Base-by-base conservation (phyloP, 2,329 filamentous ascomycete genomes). In the Diaporthe destruens region DNA sequence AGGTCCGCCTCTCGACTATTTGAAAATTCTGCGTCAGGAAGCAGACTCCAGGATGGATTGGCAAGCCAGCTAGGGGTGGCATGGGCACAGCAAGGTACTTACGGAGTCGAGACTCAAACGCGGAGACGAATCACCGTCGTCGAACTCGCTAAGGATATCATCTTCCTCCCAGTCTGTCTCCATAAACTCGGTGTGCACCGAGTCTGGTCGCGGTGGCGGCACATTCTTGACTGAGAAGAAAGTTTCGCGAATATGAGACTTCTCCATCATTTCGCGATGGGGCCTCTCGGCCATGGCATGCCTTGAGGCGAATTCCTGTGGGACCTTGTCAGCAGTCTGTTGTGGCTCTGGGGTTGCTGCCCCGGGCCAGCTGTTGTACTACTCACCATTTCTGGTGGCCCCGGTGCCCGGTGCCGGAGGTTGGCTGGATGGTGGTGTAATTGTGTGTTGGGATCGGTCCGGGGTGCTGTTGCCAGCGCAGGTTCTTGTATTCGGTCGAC, bases 121-220 rank as follows among this genome's bases (percentile, higher is more conserved):
- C 16, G 90, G 90, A 3, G 91, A 93, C 81, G 90, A 90, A 49
- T 83, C 84, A 65, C 84, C 85, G 54, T 92, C 90, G 77, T 91
- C 90, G 72, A 87, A 81, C 65, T 90, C 88, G 74, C 86, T 89
- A 75, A 88, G 82, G 65, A 87, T 84, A 42, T 86, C 85, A 63
- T 93, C 91, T 75, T 95, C 93, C 54, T 90, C 88, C 84, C 87
- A 89, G 75, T 96, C 93, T 53, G 93, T 94, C 78, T 95, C 93
- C 79, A 92, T 91, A 76, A 94, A 92, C 78, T 95, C 92, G 29
- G 93, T 96, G 55, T 92, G 89, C 73, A 93, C 87, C 49, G 93
- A 95, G 49, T 89, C 81, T 51, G 93, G 92, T 72, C 92, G 87
- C 70, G 85, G 84, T 69, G 86, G 82, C 29, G 82, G 85, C 74